These are phyloP conservation scores for Rhodamnia rubescens DNA, from an alignment of 345 rosid species.

Conservation along the genomic window DNA sequence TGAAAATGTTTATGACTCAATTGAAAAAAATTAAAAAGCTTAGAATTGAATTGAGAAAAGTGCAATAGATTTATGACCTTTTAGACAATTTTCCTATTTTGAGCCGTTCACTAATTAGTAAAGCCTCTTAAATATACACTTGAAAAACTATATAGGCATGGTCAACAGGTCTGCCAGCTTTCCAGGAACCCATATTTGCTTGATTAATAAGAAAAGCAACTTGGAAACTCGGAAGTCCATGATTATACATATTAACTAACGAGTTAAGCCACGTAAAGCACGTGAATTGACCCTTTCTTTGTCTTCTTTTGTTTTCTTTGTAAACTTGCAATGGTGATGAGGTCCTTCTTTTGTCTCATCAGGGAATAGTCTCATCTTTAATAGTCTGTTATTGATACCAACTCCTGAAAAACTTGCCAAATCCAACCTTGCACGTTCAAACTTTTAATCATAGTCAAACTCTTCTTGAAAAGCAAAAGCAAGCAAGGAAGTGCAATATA, in stretches of 20 bases:
- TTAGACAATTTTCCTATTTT: background rate
- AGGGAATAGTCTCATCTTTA: background rate
- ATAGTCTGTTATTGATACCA: background rate
- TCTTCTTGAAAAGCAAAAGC: background rate
- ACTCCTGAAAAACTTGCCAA: background rate
- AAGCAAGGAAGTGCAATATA: background rate
- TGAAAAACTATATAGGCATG: background rate
- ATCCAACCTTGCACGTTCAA: background rate
- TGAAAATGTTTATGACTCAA: no score
- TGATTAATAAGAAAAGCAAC: background rate
- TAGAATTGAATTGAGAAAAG: no score
- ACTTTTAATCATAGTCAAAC: background rate
- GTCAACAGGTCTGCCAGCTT: background rate
- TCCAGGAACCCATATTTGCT: background rate
- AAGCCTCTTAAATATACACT: background rate
- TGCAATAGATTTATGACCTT: no score
- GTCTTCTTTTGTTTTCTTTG: background rate
- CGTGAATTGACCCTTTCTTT: background rate
- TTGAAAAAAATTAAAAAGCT: no score
- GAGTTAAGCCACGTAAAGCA: background rate
- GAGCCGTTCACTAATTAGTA: background rate
- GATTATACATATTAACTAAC: background rate
- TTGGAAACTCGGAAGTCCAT: background rate
- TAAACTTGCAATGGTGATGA: background rate
- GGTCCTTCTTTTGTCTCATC: background rate